These are phyloP conservation scores for Salvia splendens DNA, from an alignment of 257 asterid species.

Conservation along the genomic window DNA sequence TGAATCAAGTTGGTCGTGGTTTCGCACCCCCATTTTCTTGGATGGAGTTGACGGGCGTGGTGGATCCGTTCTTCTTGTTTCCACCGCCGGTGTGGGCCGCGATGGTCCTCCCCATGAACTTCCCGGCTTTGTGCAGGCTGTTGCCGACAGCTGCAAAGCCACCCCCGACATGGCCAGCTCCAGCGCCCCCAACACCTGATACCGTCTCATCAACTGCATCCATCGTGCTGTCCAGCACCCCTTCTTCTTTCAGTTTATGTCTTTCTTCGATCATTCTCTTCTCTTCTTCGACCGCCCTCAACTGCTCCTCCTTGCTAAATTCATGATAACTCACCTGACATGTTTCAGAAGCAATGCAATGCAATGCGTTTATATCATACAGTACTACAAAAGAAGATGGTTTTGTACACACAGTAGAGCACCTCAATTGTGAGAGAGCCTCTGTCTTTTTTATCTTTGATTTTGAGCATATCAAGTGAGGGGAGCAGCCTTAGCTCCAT, in stretches of 20 bases:
- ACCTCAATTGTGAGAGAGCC: conserved; percentile 72
- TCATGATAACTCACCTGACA: conserved; percentile 66
- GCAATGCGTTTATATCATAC: too few species aligned
- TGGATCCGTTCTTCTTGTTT: conserved; percentile 51
- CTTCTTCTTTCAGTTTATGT: conserved; percentile 79
- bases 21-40: conserved; percentile 69
- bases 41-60: conserved; percentile 52
- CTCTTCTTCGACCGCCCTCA: conserved; percentile 82
- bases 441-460: conserved; percentile 81
- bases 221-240: conserved; percentile 80
- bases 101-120: conserved; percentile 68
- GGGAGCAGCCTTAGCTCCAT: conserved; percentile 58
- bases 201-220: conserved; percentile 82
- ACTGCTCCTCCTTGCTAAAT: conserved; percentile 75
- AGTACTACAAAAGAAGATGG: too few species aligned
- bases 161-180: conserved; percentile 58
- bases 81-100: conserved; percentile 48
- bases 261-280: conserved; percentile 67
- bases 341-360: neutral
- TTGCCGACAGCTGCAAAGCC: conserved; percentile 77
- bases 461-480: conserved; percentile 76
- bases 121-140: conserved; percentile 72
- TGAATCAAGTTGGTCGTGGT: conserved; percentile 38
- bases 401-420: neutral
- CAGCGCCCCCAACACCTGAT: conserved; percentile 38